Conservation (phyloP, 345 rosid genomes). For the Garcia nutans region DNA sequence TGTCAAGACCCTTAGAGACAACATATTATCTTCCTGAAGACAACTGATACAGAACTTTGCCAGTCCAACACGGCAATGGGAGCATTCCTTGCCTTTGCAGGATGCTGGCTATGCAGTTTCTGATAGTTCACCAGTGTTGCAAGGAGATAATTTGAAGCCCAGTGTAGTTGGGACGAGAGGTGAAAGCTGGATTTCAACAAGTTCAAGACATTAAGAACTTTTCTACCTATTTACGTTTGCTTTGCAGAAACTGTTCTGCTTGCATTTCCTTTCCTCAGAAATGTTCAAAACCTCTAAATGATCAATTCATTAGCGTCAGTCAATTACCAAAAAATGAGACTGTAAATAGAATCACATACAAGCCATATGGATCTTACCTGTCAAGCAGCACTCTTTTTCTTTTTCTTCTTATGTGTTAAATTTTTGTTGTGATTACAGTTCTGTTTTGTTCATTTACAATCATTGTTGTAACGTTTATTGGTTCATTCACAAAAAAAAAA, state of each 20-base stretch:
- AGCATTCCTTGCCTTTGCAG: slow-evolving; percentile 27
- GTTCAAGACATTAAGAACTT: slow-evolving; percentile 19
- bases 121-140: slow-evolving; percentile 20
- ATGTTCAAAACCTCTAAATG: background rate
- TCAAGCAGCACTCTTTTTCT: background rate
- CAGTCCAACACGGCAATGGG: slow-evolving; percentile 40
- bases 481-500: background rate
- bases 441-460: slow-evolving; percentile 8
- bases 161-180: slow-evolving; percentile 18
- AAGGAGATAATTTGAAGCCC: slow-evolving; percentile 14
- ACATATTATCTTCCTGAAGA: slow-evolving; percentile 39
- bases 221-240: background rate
- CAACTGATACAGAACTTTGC: slow-evolving; percentile 25
- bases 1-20: slow-evolving; percentile 55
- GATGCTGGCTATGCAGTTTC: slow-evolving; percentile 21
- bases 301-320: slow-evolving; percentile 13
- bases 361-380: slow-evolving; percentile 17
- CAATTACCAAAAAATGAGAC: slow-evolving; percentile 16
- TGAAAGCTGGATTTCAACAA: slow-evolving; percentile 27
- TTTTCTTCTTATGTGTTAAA: slow-evolving; percentile 4
- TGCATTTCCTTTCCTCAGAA: slow-evolving; percentile 1
- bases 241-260: background rate
- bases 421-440: slow-evolving; percentile 4
- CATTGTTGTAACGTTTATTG: no score
- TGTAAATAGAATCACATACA: slow-evolving; percentile 39